Base-by-base conservation (phyloP, 345 rosid species). In the Corchorus olitorius region DNA sequence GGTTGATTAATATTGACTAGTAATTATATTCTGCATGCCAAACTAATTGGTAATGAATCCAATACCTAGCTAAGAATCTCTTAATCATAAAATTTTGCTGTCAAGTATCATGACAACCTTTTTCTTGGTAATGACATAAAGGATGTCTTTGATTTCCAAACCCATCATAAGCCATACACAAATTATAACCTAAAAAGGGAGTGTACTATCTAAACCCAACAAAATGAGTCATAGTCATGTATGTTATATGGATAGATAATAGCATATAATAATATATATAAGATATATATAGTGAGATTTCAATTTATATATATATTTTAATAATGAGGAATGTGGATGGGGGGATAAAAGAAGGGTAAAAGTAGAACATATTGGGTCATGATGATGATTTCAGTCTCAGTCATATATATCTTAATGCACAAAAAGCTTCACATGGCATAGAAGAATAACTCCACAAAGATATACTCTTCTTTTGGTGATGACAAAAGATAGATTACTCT, bases 91-190 rank as follows among this genome's bases (percentile, higher is more conserved):
- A 35, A 4, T 70, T 58, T 54, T 35, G 17, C 11, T 53, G 33
- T 53, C 73, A 53, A 53, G 45, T 33, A 69, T 70, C 62, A 70
- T 53, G 62, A 35, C 61, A n/a, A 53, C 62, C 74, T 70, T 70
- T 70, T 70, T n/a, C 62, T 53, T 37, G 62, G 74, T 70, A 70
- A 70, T 35, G 73, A 17, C 60, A 53, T 70, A 53, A 70, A 70
- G 62, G 74, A 17, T 10, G 62, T 70, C 74, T 35, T 53, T 37
- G 20, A 53, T 54, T 70, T 37, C 49, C 48, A 19, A 70, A 34
- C 60, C 73, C 17, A 8, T 33, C 39, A 49, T 15, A n/a, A 46
- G 11, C 48, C 74, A 53, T 20, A 35, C 37, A 70, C 45, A 70
- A 27, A 70, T 53, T 37, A 70, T 70, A 53, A 70, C 62, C 74